Conservation (phyloP, 306 rosid genomes). For the Oxytropis ochrocephala region DNA sequence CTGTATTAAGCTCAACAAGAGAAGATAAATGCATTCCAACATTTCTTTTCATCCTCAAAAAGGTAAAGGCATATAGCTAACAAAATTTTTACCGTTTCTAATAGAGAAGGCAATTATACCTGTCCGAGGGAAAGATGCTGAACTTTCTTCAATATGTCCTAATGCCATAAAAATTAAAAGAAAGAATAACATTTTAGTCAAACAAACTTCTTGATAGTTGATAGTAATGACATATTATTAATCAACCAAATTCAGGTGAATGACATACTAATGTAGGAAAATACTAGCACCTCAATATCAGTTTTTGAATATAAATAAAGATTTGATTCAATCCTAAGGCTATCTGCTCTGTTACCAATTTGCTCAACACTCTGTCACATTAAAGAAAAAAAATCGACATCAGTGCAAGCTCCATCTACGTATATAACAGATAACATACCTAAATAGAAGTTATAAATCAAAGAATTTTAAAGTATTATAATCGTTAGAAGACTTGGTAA, state of each 20-base stretch:
- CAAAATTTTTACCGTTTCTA: too few species aligned
- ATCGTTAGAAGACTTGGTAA: too few species aligned
- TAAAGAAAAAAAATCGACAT: constrained; percentile 1
- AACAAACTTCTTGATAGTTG: not conserved
- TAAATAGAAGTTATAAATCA: not conserved
- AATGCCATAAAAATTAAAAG: constrained; percentile 14
- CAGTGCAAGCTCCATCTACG: not conserved
- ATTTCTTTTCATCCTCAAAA: constrained; percentile 1
- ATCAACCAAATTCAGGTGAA: not conserved
- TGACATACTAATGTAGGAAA: not conserved
- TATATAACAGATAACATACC: not conserved
- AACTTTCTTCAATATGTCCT: constrained; percentile 83
- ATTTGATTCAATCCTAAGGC: constrained; percentile 57
- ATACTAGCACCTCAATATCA: constrained; percentile 63
- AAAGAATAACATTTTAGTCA: not conserved
- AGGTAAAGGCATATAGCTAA: not conserved
- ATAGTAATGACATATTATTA: constrained; percentile 6
- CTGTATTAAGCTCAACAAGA: not conserved
- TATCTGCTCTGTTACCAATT: constrained; percentile 89
- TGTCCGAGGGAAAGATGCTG: constrained; percentile 55
- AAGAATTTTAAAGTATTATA: too few species aligned
- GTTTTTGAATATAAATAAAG: constrained; percentile 81
- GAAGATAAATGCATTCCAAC: not conserved
- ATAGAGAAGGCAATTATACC: not conserved
- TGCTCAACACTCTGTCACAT: constrained; percentile 77